Conservation (phyloP, 2,329 filamentous ascomycete genomes). For the Thielaviopsis euricoi region DNA sequence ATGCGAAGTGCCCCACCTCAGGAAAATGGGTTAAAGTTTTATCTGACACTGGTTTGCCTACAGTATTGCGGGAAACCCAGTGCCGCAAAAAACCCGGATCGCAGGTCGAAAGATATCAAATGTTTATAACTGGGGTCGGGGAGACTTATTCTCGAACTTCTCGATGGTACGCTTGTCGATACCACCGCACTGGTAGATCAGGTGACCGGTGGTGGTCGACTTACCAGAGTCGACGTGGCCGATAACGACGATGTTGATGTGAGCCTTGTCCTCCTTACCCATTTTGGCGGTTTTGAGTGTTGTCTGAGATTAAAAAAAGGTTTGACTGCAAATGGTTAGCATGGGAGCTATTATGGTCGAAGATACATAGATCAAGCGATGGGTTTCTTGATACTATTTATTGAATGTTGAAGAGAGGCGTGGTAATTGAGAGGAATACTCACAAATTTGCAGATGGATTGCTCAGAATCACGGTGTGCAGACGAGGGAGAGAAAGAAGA, state of each 20-base stretch:
- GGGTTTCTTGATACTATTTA: background rate
- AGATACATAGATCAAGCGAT: background rate
- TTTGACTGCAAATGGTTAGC: background rate
- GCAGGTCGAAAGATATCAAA: slow-evolving; percentile 10
- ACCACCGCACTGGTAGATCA: slow-evolving; percentile 99
- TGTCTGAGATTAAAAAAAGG: slow-evolving; percentile 4
- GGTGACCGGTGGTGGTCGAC: slow-evolving; percentile 84
- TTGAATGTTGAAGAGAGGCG: background rate
- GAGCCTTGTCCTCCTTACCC: slow-evolving; percentile 85
- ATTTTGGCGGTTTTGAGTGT: slow-evolving; percentile 20
- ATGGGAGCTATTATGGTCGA: background rate
- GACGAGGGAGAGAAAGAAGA: slow-evolving; percentile 12
- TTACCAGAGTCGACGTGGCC: slow-evolving; percentile 99
- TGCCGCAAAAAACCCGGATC: background rate
- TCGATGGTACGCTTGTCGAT: slow-evolving; percentile 99
- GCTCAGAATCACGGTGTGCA: slow-evolving; percentile 13
- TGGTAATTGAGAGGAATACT: background rate
- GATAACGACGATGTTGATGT: slow-evolving; percentile 98
- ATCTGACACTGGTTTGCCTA: background rate
- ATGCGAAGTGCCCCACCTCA: slow-evolving; percentile 1
- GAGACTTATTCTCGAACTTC: slow-evolving; percentile 96
- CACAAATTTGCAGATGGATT: slow-evolving; percentile 13
- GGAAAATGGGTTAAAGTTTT: background rate
- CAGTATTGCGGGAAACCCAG: slow-evolving; percentile 5
- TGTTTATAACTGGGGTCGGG: slow-evolving; percentile 11